Conservation (phyloP, 139 green algal species). For the Edaphochlamys debaryana region DNA sequence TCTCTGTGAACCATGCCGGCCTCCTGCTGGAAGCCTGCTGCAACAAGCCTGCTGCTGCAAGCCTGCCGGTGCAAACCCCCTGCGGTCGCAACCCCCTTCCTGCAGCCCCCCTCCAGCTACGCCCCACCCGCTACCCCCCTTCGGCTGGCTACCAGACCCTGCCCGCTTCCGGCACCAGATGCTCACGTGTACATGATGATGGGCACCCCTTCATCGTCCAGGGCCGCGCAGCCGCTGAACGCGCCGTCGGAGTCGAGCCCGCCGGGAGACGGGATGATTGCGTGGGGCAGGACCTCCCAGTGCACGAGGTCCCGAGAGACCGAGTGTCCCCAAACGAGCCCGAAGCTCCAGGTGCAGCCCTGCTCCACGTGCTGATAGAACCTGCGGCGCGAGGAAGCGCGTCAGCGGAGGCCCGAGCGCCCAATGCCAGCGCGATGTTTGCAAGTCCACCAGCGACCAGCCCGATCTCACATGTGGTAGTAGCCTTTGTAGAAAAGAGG, state of each 20-base stretch:
- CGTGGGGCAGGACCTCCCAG: slow-evolving; percentile 78
- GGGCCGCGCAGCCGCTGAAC: slow-evolving; percentile 69
- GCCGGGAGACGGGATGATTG: slow-evolving; percentile 66
- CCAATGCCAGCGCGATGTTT: neutral
- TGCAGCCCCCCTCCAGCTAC: too few species aligned
- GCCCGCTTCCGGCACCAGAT: too few species aligned
- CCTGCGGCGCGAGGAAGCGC: neutral
- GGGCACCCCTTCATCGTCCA: slow-evolving; percentile 56
- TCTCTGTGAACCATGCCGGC: too few species aligned
- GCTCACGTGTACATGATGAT: slow-evolving; percentile 70
- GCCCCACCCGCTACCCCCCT: too few species aligned
- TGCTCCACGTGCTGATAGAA: slow-evolving; percentile 82
- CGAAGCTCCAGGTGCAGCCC: slow-evolving; percentile 74
- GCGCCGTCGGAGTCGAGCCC: slow-evolving; percentile 69
- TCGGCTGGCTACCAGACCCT: too few species aligned
- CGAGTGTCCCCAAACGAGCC: slow-evolving; percentile 45
- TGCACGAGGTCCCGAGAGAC: slow-evolving; percentile 59
- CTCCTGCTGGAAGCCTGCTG: too few species aligned
- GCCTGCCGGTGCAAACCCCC: too few species aligned
- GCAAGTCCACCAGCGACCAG: neutral
- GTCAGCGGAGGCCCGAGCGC: neutral
- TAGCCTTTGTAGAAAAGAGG: slow-evolving; percentile 60
- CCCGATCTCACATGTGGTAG: slow-evolving; percentile 67
- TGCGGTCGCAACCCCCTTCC: too few species aligned
- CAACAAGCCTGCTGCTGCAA: too few species aligned